Conservation (phyloP, 228 moss, liverwort and hornwort genomes). For the Sphagnum magellanicum region DNA sequence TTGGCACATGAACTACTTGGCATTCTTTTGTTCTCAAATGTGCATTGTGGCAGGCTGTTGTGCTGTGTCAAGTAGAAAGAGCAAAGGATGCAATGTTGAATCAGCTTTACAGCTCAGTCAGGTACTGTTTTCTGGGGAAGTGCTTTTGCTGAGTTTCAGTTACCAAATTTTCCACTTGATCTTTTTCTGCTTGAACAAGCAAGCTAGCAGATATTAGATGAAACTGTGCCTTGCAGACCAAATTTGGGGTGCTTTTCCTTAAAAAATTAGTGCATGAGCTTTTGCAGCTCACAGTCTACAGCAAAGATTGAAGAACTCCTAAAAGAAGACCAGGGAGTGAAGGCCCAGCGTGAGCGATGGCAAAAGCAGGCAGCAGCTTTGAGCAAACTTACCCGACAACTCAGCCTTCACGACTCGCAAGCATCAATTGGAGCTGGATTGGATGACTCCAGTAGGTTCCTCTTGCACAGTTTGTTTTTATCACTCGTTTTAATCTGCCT, state of each 20-base stretch:
- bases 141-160: background rate
- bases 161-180: background rate
- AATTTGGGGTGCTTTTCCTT: background rate
- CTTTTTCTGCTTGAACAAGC: background rate
- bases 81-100: slow-evolving; percentile 99
- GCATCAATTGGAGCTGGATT: slow-evolving; percentile 47
- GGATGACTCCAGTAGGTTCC: slow-evolving; percentile 47
- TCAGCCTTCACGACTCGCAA: slow-evolving; percentile 91
- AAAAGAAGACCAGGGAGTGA: slow-evolving; percentile 92
- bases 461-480: background rate
- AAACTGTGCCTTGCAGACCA: background rate
- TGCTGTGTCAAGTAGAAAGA: slow-evolving; percentile 98
- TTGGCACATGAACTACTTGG: too few relatives aligned
- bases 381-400: slow-evolving; percentile 72
- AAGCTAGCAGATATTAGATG: background rate
- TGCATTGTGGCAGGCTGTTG: slow-evolving; percentile 66
- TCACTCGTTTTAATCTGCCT: too few relatives aligned
- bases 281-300: slow-evolving; percentile 65
- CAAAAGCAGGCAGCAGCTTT: slow-evolving; percentile 74
- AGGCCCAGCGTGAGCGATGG: slow-evolving; percentile 74
- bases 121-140: slow-evolving; percentile 24
- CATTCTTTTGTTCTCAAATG: background rate
- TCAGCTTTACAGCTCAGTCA: slow-evolving; percentile 92
- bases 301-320: slow-evolving; percentile 83
- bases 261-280: background rate